Evolutionary conservation across 805 yeast species (phyloP), one percentile per base, ranked within the genome.

Genomic region (Ogataea allantospora): DNA sequence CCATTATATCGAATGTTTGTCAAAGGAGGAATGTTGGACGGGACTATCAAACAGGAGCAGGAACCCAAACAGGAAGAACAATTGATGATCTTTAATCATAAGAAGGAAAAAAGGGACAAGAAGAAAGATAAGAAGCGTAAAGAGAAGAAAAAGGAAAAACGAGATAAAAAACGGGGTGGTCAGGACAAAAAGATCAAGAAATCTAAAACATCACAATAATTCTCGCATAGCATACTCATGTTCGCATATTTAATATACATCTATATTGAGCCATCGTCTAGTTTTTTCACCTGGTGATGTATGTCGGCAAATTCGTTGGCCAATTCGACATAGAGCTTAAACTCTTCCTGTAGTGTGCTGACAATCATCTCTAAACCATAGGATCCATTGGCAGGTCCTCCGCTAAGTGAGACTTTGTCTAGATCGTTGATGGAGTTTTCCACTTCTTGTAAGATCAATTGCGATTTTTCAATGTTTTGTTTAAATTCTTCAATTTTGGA

Each of bases 1-100:
- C 95, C 95, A 1, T 64, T 93, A 38, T 93, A 91, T 54, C 65
- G 77, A 43, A 79, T 83, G 86, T 91, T 91, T 67, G 95, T 88
- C 1, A 73, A 76, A 48, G 99, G 98, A 0, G 91, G 84, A 48
- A 83, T 93, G 1, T 62, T 91, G 40, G 72, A 75, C 27, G 98
- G 97, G 1, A 84, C 95, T 0, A 75, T 77, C 4, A 80, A 30
- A 30, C 43, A 27, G 44, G 33, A 24, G 22, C 19, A 28, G 27
- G 16, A 32, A 26, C 18, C 37, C 28, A 33, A 23, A 14, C 31
- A 29, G 21, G 46, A 39, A 9, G 43, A 45, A 9, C 55, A 54
- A 30, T 30, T 51, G 40, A 38, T 47, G 43, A 36, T 57, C 2
- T 57, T 57, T 23, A 49, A 50, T 19, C 23, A 47, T 48, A 35